Percentiles rank a stretch among this genome's conserved stretches.
Conservation (phyloP, 257 asterid species). For the Mitragyna speciosa region DNA sequence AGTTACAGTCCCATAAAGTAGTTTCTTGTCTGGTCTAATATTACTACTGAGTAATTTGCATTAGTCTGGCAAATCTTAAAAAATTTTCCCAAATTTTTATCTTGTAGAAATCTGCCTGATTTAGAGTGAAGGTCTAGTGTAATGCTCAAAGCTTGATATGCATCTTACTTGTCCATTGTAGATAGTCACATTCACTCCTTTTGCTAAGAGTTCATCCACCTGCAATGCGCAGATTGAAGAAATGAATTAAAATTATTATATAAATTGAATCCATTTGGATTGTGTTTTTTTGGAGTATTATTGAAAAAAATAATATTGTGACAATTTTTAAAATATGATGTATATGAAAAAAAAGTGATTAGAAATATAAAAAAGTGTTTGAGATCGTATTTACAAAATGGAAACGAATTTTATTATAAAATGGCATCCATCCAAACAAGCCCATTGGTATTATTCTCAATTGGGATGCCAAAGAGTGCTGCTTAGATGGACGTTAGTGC, state of each 20-base stretch:
- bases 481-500: neutral
- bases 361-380: no score
- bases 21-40: neutral
- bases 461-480: neutral
- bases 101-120: neutral
- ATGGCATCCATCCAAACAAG: no score
- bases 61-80: neutral
- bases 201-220: conserved; percentile 81
- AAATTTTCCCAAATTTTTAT: neutral
- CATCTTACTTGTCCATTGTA: conserved; percentile 88
- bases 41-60: neutral
- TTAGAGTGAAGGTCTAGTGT: neutral
- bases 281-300: no score
- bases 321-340: no score
- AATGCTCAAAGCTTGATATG: neutral
- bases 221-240: conserved; percentile 17
- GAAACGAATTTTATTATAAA: no score
- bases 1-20: neutral
- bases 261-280: neutral
- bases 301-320: no score
- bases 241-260: neutral
- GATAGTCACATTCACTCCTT: conserved; percentile 78
- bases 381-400: no score
- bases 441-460: no score
- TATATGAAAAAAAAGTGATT: no score